Evolutionary conservation across 1,284 basidiomycete genomes (phyloP).

Genomic region (Microbotryum violaceum): DNA sequence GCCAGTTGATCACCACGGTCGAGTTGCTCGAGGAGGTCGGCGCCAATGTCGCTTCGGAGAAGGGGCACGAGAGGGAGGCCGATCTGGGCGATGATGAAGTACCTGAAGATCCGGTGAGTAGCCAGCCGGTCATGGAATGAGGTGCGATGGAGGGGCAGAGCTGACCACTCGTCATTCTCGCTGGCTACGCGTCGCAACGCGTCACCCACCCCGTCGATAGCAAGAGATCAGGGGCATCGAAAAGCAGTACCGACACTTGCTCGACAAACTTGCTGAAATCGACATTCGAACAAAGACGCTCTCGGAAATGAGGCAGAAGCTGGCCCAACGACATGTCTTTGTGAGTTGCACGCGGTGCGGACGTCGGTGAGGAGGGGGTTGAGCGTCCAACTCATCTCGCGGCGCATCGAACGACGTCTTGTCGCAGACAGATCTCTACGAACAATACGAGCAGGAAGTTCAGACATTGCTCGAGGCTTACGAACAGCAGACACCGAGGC

Average conservation of each 20-base stretch:
- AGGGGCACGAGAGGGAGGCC: slow-evolving; percentile 11
- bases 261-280: slow-evolving; percentile 12
- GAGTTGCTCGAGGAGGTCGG: slow-evolving; percentile 6
- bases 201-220: background rate
- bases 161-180: background rate
- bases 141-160: background rate
- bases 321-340: slow-evolving; percentile 18
- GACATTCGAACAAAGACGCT: slow-evolving; percentile 3
- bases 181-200: background rate
- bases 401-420: background rate
- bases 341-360: slow-evolving; percentile 4
- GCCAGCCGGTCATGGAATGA: background rate
- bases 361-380: background rate
- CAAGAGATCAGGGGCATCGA: slow-evolving; percentile 11
- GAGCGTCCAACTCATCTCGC: background rate
- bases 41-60: slow-evolving; percentile 7
- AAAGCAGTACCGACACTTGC: slow-evolving; percentile 4
- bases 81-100: background rate
- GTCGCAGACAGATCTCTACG: slow-evolving; percentile 16
- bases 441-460: slow-evolving; percentile 7
- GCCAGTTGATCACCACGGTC: background rate
- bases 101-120: slow-evolving; percentile 14
- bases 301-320: slow-evolving; percentile 8
- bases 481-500: slow-evolving; percentile 4
- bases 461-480: slow-evolving; percentile 1